Evolutionary conservation across 352 stramenopile species (phyloP), one percentile per base, ranked within the genome.

Genomic region (Phytophthora foliorum): DNA sequence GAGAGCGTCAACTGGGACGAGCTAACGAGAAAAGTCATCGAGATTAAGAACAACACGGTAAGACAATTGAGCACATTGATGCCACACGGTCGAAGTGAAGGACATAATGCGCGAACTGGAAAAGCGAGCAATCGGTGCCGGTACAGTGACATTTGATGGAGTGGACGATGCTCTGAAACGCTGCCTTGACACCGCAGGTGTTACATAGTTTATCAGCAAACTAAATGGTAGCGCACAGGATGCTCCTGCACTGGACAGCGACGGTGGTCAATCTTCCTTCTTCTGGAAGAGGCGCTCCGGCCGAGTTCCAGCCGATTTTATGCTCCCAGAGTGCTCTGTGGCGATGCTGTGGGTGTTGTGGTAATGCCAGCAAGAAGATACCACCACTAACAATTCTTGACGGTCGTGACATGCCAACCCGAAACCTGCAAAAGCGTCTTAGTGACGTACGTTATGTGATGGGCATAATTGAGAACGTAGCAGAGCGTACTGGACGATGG

Each of bases 61-160:
- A n/a, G n/a, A n/a, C 48, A 10, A 27, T 66, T 4, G 31, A 72
- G 7, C 42, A 56, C 2, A 39, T 71, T 13, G 63, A 66, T 19
- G 22, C 21, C 7, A 4, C 50, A 6, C 19, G 55, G 25, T 19
- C n/a, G n/a, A n/a, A n/a, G n/a, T 62, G 21, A 56, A 50, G n/a
- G 56, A 55, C 24, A 55, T 64, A 42, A 49, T 59, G 21, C 6
- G n/a, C 11, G 62, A 70, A 31, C n/a, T 70, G 2, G 62, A 57
- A 21, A 19, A 63, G 11, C 48, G 55, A 13, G 63, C 56, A 29
- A 72, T 72, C 19, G 63, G 63, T 14, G 56, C 56, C 27, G 49
- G 48, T 25, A 52, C 59, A 0, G 56, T 72, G 7, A 66, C 63
- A 1, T 62, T 56, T 41, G 48, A 72, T 16, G 38, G 49, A 2